A percentile compares a stretch with the other conserved stretches of the same genome.
Evolutionary conservation across 805 yeast genomes (phyloP).

Genomic region (Schizosaccharomyces lindneri): DNA sequence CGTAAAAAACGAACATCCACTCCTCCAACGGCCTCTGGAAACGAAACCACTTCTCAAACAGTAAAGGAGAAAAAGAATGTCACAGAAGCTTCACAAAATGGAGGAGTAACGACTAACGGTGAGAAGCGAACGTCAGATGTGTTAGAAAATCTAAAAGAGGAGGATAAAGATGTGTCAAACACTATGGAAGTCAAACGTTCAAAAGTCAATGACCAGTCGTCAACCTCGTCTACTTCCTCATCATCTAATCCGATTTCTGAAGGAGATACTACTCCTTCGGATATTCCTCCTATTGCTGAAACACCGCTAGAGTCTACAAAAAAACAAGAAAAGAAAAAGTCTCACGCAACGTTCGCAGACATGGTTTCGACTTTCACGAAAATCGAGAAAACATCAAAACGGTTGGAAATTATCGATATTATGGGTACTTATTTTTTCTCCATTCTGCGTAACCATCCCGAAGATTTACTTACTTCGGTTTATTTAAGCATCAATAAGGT

Average conservation of each 20-base stretch:
- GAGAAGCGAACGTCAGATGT: too few relatives aligned
- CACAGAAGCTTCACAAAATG: too few relatives aligned
- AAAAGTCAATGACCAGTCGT: too few relatives aligned
- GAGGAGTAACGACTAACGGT: too few relatives aligned
- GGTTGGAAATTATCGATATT: constrained; percentile 55
- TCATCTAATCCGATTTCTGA: background rate
- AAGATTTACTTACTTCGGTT: constrained; percentile 39
- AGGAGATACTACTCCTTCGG: background rate
- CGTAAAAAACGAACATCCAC: too few relatives aligned
- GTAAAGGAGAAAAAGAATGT: too few relatives aligned
- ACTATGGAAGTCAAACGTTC: too few relatives aligned
- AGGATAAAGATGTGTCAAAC: too few relatives aligned
- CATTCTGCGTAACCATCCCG: constrained; percentile 30
- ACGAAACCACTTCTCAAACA: too few relatives aligned
- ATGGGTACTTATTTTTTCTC: constrained; percentile 49
- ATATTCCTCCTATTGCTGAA: background rate
- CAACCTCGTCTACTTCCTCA: background rate
- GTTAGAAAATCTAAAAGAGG: too few relatives aligned
- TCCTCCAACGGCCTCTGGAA: too few relatives aligned
- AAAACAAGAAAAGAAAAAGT: background rate
- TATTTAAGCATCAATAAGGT: constrained; percentile 52
- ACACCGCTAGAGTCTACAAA: background rate
- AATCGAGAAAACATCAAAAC: constrained; percentile 56
- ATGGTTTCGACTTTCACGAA: constrained; percentile 34
- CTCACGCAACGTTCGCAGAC: background rate